These are phyloP conservation scores for Ciborinia camelliae DNA, from an alignment of 2,329 filamentous ascomycete species.

Conservation along the genomic window DNA sequence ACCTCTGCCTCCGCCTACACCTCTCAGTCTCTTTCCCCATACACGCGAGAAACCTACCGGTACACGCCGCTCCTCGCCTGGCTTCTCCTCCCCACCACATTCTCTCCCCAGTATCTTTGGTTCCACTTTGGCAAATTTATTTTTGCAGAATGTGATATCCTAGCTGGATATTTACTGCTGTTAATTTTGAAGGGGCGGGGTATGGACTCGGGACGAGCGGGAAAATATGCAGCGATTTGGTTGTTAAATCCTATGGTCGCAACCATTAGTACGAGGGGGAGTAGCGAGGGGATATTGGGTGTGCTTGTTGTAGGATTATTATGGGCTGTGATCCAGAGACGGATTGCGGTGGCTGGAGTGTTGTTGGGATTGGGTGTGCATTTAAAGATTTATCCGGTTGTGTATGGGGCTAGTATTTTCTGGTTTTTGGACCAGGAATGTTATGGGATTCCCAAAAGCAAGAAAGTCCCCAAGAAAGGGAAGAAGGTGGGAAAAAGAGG, in stretches of 20 bases:
- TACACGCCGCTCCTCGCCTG: conserved; percentile 94
- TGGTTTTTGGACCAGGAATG: conserved; percentile 71
- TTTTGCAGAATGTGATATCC: conserved; percentile 78
- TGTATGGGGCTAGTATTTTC: conserved; percentile 79
- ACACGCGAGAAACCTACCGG: conserved; percentile 88
- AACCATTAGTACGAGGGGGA: conserved; percentile 90
- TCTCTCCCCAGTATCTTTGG: conserved; percentile 41
- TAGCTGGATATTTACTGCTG: conserved; percentile 77
- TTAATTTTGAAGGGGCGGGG: conserved; percentile 46
- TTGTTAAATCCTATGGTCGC: conserved; percentile 97
- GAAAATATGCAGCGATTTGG: conserved; percentile 84
- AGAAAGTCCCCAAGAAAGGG: conserved; percentile 41
- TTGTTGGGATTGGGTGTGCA: conserved; percentile 83
- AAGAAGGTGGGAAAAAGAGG: neutral
- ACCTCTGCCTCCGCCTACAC: conserved; percentile 86
- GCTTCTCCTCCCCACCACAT: conserved; percentile 79
- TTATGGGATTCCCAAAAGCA: conserved; percentile 61
- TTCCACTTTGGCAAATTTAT: conserved; percentile 86
- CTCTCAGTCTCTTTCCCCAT: conserved; percentile 67
- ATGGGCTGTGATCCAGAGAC: conserved; percentile 70
- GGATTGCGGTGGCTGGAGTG: conserved; percentile 63
- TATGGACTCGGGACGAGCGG: conserved; percentile 49
- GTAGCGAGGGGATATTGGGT: conserved; percentile 85
- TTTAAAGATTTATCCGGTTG: conserved; percentile 98
- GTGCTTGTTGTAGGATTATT: conserved; percentile 79